Conservation (phyloP, 192 early-diverging fungal species). For the Linnemannia hyalina region DNA sequence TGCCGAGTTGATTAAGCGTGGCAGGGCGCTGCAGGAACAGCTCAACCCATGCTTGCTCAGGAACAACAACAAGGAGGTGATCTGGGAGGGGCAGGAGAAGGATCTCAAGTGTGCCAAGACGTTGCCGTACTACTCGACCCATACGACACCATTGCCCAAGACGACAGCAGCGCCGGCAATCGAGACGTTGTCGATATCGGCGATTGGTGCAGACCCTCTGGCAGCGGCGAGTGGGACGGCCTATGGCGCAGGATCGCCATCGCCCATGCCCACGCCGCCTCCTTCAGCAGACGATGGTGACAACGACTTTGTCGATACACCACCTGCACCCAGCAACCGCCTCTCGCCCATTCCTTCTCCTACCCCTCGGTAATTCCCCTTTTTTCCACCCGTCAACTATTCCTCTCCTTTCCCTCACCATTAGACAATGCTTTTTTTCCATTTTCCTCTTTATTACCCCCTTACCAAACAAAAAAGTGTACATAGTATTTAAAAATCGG, state of each 20-base stretch:
- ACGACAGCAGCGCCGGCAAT: conserved; percentile 34
- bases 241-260: conserved; percentile 5
- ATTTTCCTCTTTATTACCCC: not conserved
- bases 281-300: not conserved
- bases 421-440: not conserved
- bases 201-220: not conserved
- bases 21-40: conserved; percentile 53
- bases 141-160: conserved; percentile 49
- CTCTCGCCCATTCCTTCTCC: conserved; percentile 16
- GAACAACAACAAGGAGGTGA: conserved; percentile 47
- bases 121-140: conserved; percentile 49
- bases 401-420: not conserved
- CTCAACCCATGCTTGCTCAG: conserved; percentile 49
- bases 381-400: not conserved
- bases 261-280: conserved; percentile 20
- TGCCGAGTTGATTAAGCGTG: conserved; percentile 58
- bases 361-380: not conserved
- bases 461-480: conserved; percentile 2
- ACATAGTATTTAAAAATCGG: not conserved
- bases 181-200: conserved; percentile 38
- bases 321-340: conserved; percentile 19
- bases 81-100: conserved; percentile 56
- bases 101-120: conserved; percentile 55
- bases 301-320: not conserved
- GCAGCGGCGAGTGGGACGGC: not conserved